phyloP scores from a whole-genome alignment of 2,329 filamentous ascomycete species.

The Alternaria angustiovoidea region DNA sequence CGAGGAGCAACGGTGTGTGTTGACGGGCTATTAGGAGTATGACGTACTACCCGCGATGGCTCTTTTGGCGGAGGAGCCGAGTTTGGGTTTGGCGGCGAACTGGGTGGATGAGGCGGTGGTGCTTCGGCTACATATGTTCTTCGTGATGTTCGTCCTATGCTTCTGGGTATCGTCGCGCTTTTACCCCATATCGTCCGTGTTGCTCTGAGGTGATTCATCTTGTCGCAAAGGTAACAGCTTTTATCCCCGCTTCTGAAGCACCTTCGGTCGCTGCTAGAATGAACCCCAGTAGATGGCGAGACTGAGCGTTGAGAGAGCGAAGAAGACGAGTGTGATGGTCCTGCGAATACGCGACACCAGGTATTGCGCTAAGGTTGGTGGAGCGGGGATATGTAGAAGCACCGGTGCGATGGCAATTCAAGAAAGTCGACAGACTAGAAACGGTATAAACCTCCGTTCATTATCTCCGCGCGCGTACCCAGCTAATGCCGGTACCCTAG shows the following conservation, averaged over 20 bases:
- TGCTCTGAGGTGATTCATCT: constrained; percentile 26
- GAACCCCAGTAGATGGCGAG: constrained; percentile 9
- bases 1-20: not conserved
- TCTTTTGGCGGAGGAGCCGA: constrained; percentile 22
- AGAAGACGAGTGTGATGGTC: not conserved
- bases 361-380: not conserved
- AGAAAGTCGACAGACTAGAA: constrained; percentile 5
- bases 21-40: not conserved
- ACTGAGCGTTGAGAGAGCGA: not conserved
- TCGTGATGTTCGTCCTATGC: constrained; percentile 14
- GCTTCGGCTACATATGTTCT: constrained; percentile 29
- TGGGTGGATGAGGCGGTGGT: constrained; percentile 17
- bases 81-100: constrained; percentile 23
- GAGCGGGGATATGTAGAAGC: not conserved
- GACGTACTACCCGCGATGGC: constrained; percentile 35
- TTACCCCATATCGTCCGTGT: constrained; percentile 10
- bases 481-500: constrained; percentile 4
- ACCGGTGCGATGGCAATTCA: not conserved
- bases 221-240: constrained; percentile 2
- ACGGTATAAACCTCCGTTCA: constrained; percentile 15
- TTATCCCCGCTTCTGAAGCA: constrained; percentile 2
- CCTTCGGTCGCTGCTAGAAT: not conserved
- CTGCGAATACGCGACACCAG: not conserved
- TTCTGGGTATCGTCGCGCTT: constrained; percentile 1
- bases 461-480: constrained; percentile 32